These are phyloP conservation scores for Xanthoconium separans DNA, from an alignment of 1,284 basidiomycete genomes.

Conservation along the genomic window DNA sequence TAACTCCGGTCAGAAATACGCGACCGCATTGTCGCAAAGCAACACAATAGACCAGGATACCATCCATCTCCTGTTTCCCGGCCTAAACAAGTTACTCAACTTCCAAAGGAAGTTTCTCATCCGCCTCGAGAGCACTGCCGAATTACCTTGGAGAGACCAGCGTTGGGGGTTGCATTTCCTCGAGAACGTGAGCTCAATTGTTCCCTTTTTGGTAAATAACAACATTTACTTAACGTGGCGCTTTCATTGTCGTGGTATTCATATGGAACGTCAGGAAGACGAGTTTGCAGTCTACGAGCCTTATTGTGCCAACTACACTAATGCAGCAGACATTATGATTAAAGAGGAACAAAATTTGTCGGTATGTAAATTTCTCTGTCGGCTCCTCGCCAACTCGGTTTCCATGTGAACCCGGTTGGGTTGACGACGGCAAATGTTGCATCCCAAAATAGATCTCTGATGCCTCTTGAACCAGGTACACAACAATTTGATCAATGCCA, in stretches of 20 bases:
- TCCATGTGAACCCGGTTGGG: slow-evolving; percentile 30
- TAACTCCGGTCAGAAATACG: slow-evolving; percentile 64
- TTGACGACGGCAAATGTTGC: slow-evolving; percentile 38
- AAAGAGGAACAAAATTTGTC: slow-evolving; percentile 81
- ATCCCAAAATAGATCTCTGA: slow-evolving; percentile 26
- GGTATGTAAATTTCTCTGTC: slow-evolving; percentile 50
- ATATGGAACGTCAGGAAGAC: slow-evolving; percentile 73
- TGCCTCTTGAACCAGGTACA: slow-evolving; percentile 52
- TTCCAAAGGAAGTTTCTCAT: slow-evolving; percentile 97
- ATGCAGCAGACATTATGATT: slow-evolving; percentile 83
- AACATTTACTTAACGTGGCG: slow-evolving; percentile 36
- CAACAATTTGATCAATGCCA: slow-evolving; percentile 77
- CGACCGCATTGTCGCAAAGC: slow-evolving; percentile 74
- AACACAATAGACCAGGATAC: slow-evolving; percentile 92
- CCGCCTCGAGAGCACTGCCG: slow-evolving; percentile 84
- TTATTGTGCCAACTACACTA: slow-evolving; percentile 95
- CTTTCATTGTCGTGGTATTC: slow-evolving; percentile 35
- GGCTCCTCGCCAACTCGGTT: slow-evolving; percentile 13
- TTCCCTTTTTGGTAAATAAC: slow-evolving; percentile 24
- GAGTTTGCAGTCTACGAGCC: slow-evolving; percentile 95
- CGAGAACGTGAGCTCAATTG: slow-evolving; percentile 62
- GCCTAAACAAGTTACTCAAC: slow-evolving; percentile 93
- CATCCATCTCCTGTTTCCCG: slow-evolving; percentile 94
- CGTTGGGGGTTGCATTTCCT: slow-evolving; percentile 86
- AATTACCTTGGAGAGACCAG: slow-evolving; percentile 83